These are phyloP conservation scores for Thraustotheca clavata DNA, from an alignment of 352 stramenopile species.

Conservation along the genomic window DNA sequence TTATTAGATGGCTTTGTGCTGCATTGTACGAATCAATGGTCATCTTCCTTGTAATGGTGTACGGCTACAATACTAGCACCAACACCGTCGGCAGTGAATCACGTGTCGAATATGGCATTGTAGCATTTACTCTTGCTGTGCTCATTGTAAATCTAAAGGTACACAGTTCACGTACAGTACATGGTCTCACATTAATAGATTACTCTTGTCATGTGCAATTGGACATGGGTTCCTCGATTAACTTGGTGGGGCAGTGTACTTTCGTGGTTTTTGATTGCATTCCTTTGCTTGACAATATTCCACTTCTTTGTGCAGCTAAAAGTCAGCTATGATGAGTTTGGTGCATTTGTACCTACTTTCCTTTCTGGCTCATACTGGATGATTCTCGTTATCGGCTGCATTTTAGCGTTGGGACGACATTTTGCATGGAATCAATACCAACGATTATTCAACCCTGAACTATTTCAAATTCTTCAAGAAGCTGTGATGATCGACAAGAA, in stretches of 20 bases:
- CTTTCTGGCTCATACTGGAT: conserved; percentile 49
- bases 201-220: conserved; percentile 61
- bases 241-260: conserved; percentile 59
- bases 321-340: conserved; percentile 73
- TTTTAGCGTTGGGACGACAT: conserved; percentile 58
- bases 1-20: conserved; percentile 47
- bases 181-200: neutral
- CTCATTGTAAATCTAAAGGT: conserved; percentile 94
- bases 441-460: conserved; percentile 59
- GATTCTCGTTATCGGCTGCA: conserved; percentile 56
- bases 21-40: conserved; percentile 71
- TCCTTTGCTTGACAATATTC: conserved; percentile 39
- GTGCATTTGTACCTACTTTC: conserved; percentile 49
- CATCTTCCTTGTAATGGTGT: conserved; percentile 74
- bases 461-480: conserved; percentile 63
- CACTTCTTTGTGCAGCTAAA: conserved; percentile 55
- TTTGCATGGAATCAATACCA: conserved; percentile 76
- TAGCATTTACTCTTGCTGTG: conserved; percentile 88
- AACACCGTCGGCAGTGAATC: conserved; percentile 50
- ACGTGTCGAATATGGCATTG: conserved; percentile 73
- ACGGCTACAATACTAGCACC: conserved; percentile 63
- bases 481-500: conserved; percentile 20
- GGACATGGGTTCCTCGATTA: conserved; percentile 48
- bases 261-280: conserved; percentile 58
- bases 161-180: conserved; percentile 22